Evolutionary conservation across 352 stramenopile species (phyloP).

Genomic region (Pythium vanterpoolii): DNA sequence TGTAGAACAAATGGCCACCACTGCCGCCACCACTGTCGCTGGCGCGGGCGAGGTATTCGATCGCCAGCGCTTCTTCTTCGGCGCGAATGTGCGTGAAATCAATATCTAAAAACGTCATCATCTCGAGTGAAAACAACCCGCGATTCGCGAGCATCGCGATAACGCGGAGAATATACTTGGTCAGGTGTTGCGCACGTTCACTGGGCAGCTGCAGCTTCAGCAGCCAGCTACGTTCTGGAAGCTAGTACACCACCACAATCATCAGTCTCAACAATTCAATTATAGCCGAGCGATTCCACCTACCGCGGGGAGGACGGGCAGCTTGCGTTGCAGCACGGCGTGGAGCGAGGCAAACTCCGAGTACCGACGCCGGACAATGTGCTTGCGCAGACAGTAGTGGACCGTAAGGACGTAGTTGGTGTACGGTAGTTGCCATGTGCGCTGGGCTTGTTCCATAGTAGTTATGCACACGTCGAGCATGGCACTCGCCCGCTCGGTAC

Average conservation of each 20-base stretch:
- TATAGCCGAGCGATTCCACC: not conserved
- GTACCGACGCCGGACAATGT: conserved; percentile 66
- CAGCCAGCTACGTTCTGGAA: conserved; percentile 45
- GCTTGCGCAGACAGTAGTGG: conserved; percentile 66
- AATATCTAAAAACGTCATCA: conserved; percentile 72
- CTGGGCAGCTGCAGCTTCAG: conserved; percentile 37
- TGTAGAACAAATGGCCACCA: conserved; percentile 30
- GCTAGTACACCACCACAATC: conserved; percentile 12
- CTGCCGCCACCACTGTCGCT: conserved; percentile 9
- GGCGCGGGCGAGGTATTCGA: conserved; percentile 31
- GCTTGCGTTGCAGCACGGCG: conserved; percentile 31
- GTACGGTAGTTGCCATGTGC: conserved; percentile 50
- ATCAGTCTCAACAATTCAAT: no score
- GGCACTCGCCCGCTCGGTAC: conserved; percentile 40
- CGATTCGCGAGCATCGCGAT: conserved; percentile 46
- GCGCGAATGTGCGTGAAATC: conserved; percentile 41
- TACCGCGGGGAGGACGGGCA: conserved; percentile 47
- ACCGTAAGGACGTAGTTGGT: conserved; percentile 71
- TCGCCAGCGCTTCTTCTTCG: conserved; percentile 57
- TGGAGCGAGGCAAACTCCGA: conserved; percentile 58
- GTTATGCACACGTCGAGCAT: conserved; percentile 62
- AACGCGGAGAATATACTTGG: conserved; percentile 49
- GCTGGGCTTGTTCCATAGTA: conserved; percentile 63
- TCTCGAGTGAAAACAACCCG: conserved; percentile 55
- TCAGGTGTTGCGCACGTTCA: conserved; percentile 34